Percentiles rank a stretch among this genome's conserved stretches.
These are phyloP conservation scores for Rhodotorula sp. DNA, from an alignment of 1,284 basidiomycete genomes.

Conservation along the genomic window DNA sequence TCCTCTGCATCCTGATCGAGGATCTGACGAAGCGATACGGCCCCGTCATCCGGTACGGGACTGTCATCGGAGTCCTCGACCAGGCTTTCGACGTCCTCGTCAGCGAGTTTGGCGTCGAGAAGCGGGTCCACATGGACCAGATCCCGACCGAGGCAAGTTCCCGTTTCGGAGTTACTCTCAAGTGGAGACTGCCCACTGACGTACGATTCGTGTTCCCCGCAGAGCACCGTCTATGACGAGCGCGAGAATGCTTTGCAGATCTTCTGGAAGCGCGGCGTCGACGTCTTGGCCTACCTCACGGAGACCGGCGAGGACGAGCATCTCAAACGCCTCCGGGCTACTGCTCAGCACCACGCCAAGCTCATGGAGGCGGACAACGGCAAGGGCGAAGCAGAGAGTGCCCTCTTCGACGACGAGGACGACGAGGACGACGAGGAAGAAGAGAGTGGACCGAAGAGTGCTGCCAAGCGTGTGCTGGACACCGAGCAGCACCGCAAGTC, in stretches of 20 bases:
- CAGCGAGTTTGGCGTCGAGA: constrained; percentile 69
- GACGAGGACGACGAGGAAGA: too few species aligned
- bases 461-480: constrained; percentile 55
- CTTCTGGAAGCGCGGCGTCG: constrained; percentile 60
- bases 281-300: constrained; percentile 90
- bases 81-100: constrained; percentile 88
- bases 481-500: constrained; percentile 69
- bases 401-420: constrained; percentile 78
- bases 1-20: constrained; percentile 87
- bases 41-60: constrained; percentile 87
- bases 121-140: constrained; percentile 92
- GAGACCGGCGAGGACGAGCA: constrained; percentile 73
- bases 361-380: constrained; percentile 84
- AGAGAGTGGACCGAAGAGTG: constrained; percentile 48
- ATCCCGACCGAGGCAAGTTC: constrained; percentile 86
- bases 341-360: constrained; percentile 83
- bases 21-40: constrained; percentile 93
- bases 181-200: background rate
- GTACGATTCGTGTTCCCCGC: background rate
- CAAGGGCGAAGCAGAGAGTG: constrained; percentile 81
- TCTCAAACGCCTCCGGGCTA: constrained; percentile 40
- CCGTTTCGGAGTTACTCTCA: too few species aligned
- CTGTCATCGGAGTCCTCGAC: constrained; percentile 89
- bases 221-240: constrained; percentile 94
- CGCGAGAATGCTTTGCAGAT: constrained; percentile 83